Conservation (phyloP, 768 basidiomycete species). For the Phlegmacium glaucopus region DNA sequence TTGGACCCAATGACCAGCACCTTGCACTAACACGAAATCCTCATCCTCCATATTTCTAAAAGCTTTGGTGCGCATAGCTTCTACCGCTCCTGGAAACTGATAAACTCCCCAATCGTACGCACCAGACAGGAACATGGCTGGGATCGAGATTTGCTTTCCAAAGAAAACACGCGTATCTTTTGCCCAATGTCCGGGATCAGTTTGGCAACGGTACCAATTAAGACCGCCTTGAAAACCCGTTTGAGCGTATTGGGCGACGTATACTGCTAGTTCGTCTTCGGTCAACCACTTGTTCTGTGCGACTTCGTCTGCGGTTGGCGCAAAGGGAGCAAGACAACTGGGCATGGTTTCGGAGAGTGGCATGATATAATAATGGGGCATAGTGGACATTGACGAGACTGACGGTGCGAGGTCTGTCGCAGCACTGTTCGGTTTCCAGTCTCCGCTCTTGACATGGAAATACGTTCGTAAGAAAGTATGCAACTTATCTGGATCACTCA, state of each 20-base stretch:
- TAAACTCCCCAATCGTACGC: slow-evolving; percentile 60
- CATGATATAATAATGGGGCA: slow-evolving; percentile 67
- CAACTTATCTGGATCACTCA: slow-evolving; percentile 40
- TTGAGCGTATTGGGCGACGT: slow-evolving; percentile 43
- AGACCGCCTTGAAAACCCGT: slow-evolving; percentile 66
- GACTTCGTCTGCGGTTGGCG: slow-evolving; percentile 29
- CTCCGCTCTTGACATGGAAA: slow-evolving; percentile 57
- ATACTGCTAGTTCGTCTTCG: slow-evolving; percentile 45
- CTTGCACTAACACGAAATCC: slow-evolving; percentile 48
- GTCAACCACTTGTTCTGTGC: slow-evolving; percentile 40
- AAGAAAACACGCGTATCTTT: slow-evolving; percentile 43
- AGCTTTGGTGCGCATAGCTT: slow-evolving; percentile 38
- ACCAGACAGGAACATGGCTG: slow-evolving; percentile 57
- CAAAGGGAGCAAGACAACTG: slow-evolving; percentile 34
- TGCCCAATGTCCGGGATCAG: slow-evolving; percentile 28
- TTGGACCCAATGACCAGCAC: slow-evolving; percentile 65
- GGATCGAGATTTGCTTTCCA: slow-evolving; percentile 43
- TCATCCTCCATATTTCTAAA: slow-evolving; percentile 36
- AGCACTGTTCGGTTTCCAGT: slow-evolving; percentile 39
- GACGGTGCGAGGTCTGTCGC: slow-evolving; percentile 35
- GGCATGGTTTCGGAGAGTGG: slow-evolving; percentile 51
- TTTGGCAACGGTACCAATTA: slow-evolving; percentile 49
- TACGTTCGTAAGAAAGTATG: slow-evolving; percentile 49
- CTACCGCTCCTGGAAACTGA: slow-evolving; percentile 46
- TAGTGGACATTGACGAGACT: slow-evolving; percentile 30